A percentile compares a stretch with the other conserved stretches of the same genome.
phyloP scores from a whole-genome alignment of 1,284 basidiomycete species.

The Ustilago shanxiensis region DNA sequence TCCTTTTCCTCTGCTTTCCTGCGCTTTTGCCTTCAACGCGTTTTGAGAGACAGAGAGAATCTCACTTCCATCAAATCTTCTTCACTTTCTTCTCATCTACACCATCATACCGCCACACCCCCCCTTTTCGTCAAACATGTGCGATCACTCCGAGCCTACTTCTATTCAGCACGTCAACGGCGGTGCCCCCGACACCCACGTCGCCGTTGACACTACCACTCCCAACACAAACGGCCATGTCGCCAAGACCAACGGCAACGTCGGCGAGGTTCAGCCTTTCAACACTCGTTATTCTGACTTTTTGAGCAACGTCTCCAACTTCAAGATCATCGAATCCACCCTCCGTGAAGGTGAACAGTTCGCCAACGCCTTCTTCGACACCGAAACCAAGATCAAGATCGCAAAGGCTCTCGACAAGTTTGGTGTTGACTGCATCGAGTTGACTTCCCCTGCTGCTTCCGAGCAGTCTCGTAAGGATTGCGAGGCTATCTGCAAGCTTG shows the following conservation, averaged over 20 bases:
- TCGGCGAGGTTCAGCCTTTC: slow-evolving; percentile 56
- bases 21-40: no score
- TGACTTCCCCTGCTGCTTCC: slow-evolving; percentile 97
- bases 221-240: slow-evolving; percentile 37
- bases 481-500: slow-evolving; percentile 99
- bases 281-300: slow-evolving; percentile 63
- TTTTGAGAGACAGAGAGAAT: not conserved
- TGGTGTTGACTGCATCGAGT: slow-evolving; percentile 99
- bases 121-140: slow-evolving; percentile 44
- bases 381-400: slow-evolving; percentile 99
- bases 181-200: slow-evolving; percentile 59
- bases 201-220: slow-evolving; percentile 59
- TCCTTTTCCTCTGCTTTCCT: not conserved
- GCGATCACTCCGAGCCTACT: slow-evolving; percentile 52
- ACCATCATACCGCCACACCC: not conserved
- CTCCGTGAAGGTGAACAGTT: slow-evolving; percentile 98
- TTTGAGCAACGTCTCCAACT: slow-evolving; percentile 70
- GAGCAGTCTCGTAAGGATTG: slow-evolving; percentile 95
- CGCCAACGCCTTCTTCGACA: slow-evolving; percentile 99
- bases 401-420: slow-evolving; percentile 78
- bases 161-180: slow-evolving; percentile 61
- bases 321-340: slow-evolving; percentile 92
- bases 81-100: not conserved
- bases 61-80: slow-evolving; percentile 4
- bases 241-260: slow-evolving; percentile 48